Conservation (phyloP, 2,329 filamentous ascomycete genomes). For the Alternaria metachromatica region DNA sequence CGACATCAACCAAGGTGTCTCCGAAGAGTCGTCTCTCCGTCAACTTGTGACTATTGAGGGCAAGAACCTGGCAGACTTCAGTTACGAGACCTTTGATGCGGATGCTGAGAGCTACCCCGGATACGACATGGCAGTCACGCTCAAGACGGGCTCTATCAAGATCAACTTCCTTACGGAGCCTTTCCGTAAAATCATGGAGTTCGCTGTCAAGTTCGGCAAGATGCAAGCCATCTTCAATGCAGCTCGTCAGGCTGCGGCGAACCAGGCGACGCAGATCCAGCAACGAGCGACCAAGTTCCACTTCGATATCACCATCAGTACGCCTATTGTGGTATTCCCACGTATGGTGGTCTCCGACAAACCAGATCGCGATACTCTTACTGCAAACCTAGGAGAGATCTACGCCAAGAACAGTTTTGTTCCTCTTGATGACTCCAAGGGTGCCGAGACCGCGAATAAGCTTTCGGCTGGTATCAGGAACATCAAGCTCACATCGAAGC, state of each 20-base stretch:
- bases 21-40: constrained; percentile 79
- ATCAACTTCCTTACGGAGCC: constrained; percentile 97
- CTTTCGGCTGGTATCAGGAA: constrained; percentile 91
- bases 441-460: constrained; percentile 82
- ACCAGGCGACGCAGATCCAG: constrained; percentile 91
- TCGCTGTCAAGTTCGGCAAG: constrained; percentile 97
- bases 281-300: constrained; percentile 89
- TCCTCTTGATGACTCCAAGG: constrained; percentile 77
- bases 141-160: constrained; percentile 93
- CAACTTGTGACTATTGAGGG: constrained; percentile 94
- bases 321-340: constrained; percentile 95
- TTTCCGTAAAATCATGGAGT: constrained; percentile 97
- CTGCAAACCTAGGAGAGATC: constrained; percentile 94
- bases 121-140: constrained; percentile 88
- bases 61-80: constrained; percentile 93
- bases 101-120: constrained; percentile 82
- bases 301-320: constrained; percentile 92
- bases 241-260: constrained; percentile 90
- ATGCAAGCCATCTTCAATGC: constrained; percentile 99
- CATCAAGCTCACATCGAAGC: constrained; percentile 85
- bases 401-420: constrained; percentile 95
- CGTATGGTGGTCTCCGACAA: constrained; percentile 73
- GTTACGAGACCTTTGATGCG: constrained; percentile 92
- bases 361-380: constrained; percentile 79
- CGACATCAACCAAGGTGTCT: constrained; percentile 90